phyloP scores from a whole-genome alignment of 176 grass and related monocot species.

The Lolium perenne region DNA sequence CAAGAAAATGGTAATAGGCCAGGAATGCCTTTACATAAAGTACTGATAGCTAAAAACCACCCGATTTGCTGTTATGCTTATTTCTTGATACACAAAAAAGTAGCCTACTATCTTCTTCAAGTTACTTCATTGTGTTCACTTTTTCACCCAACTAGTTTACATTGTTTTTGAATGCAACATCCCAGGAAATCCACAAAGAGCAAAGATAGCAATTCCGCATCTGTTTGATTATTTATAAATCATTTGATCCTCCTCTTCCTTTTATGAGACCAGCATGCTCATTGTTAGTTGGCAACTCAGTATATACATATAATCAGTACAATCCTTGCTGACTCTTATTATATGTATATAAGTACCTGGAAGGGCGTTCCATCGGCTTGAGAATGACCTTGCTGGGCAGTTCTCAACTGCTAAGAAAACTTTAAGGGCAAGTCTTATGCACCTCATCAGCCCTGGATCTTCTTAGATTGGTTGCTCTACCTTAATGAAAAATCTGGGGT shows the following conservation, averaged over 20 bases:
- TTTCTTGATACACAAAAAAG: neutral
- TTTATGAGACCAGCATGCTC: neutral
- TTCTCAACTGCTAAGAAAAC: no score
- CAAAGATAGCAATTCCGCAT: neutral
- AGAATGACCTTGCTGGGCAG: no score
- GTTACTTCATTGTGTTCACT: neutral
- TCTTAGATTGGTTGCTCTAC: no score
- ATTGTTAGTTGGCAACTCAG: neutral
- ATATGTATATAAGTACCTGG: no score
- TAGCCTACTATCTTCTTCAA: neutral
- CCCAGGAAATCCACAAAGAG: neutral
- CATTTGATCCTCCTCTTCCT: no score
- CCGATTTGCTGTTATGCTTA: neutral
- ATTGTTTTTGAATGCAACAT: neutral
- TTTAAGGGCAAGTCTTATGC: no score
- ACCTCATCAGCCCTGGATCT: no score
- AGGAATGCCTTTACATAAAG: neutral
- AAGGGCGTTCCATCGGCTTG: no score
- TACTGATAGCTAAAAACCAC: neutral
- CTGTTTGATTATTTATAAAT: neutral
- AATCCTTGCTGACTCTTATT: neutral
- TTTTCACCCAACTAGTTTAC: neutral
- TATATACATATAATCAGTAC: neutral
- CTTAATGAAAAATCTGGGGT: no score
- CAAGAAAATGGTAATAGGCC: neutral